These are phyloP conservation scores for Carallia pectinifolia DNA, from an alignment of 345 rosid genomes.

Conservation along the genomic window DNA sequence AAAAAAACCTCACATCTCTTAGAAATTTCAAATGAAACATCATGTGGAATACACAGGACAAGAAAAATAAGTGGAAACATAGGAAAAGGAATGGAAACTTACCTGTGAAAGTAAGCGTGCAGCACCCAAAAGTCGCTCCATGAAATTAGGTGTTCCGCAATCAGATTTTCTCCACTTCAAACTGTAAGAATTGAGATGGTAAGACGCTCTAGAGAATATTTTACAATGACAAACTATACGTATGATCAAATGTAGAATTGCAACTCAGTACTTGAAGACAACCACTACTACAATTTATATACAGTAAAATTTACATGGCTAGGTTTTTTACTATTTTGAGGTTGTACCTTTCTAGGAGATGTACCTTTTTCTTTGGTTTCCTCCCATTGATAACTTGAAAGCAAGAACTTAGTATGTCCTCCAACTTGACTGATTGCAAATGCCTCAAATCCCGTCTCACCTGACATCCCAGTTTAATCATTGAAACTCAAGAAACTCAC, in stretches of 20 bases:
- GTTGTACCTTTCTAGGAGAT: conserved; percentile 72
- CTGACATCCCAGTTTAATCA: conserved; percentile 30
- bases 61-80: not conserved
- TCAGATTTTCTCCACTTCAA: conserved; percentile 67
- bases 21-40: no score
- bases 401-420: conserved; percentile 56
- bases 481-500: not conserved
- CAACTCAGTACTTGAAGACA: not conserved
- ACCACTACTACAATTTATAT: not conserved
- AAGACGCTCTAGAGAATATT: not conserved
- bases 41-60: not conserved
- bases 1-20: not conserved
- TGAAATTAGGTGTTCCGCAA: conserved; percentile 55
- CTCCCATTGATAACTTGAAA: conserved; percentile 59
- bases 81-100: not conserved
- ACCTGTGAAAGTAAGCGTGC: conserved; percentile 84
- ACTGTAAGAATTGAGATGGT: conserved; percentile 28
- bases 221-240: not conserved
- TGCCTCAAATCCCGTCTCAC: conserved; percentile 88
- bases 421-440: conserved; percentile 61
- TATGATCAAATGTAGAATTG: no score
- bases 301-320: not conserved
- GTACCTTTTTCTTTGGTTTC: conserved; percentile 63
- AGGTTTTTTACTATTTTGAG: not conserved
- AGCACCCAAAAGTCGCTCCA: conserved; percentile 75